Evolutionary conservation across 2,329 filamentous ascomycete species (phyloP), one percentile per base, ranked within the genome.

Genomic region (Fusarium anthophilum): DNA sequence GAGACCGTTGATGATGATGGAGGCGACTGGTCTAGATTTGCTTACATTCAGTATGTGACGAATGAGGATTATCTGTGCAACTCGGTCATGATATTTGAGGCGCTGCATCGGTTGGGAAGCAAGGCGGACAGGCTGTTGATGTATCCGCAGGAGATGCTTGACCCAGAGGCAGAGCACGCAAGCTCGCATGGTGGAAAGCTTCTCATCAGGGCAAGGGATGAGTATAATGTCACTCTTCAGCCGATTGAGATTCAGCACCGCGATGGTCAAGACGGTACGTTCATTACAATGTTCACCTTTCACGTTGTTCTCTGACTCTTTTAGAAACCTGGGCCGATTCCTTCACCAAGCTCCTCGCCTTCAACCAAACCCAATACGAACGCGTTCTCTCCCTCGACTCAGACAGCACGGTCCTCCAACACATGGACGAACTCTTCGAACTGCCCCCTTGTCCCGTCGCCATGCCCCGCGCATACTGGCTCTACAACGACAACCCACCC

Each of bases 401-500:
- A n/a, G 92, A 94, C 77, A 85, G 89, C 28, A 88, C 88, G 3
- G 82, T 94, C 7, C 85, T 92, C 8, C 84, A 91, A 67, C 83
- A 85, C 43, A 88, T 94, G 85, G 92, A 94, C 77, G 91, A 94
- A 70, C 86, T 94, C 3, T 94, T 94, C 82, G 87, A 91, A 32
- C 84, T 92, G 3, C 92, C 92, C 0, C 81, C 84, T 2, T 86
- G 88, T 3, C 84, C 87, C 6, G 87, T 92, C 12, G 91, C 91
- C 11, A 92, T 94, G 88, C 91, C 92, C 3, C 88, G 91, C 26
- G 92, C 92, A 15, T 94, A 94, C 81, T 94, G 92, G 92, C 84
- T 90, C 88, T 32, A 88, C 87, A 2, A 83, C 85, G 71, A 73
- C 15, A 55, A 72, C 30, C 56, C 56, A 0, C 67, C 66, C 2